phyloP scores from a whole-genome alignment of 805 yeast species.

The Candida montana region DNA sequence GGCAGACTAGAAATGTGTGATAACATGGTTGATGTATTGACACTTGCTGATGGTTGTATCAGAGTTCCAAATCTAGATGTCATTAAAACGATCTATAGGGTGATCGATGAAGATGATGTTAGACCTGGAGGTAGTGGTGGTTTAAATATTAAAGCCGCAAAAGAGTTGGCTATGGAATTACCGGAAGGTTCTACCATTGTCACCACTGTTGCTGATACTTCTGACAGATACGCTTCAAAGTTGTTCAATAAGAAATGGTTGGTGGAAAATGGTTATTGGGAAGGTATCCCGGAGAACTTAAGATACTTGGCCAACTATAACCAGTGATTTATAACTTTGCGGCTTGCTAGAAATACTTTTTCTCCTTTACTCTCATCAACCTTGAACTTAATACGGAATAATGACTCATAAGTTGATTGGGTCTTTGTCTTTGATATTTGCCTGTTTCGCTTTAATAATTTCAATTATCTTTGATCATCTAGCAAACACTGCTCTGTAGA shows the following conservation, averaged over 20 bases:
- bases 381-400: no score
- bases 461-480: no score
- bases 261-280: slow-evolving; percentile 19
- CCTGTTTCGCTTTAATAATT: no score
- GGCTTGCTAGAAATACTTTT: no score
- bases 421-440: no score
- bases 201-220: slow-evolving; percentile 21
- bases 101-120: slow-evolving; percentile 17
- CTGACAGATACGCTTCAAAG: slow-evolving; percentile 22
- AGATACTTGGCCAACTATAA: no score
- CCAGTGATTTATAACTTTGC: no score
- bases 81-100: slow-evolving; percentile 13
- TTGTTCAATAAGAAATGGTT: slow-evolving; percentile 19
- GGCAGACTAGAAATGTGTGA: slow-evolving; percentile 21
- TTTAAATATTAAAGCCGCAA: slow-evolving; percentile 20
- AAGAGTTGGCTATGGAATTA: slow-evolving; percentile 15
- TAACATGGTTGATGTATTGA: slow-evolving; percentile 16
- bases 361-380: no score
- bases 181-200: slow-evolving; percentile 24
- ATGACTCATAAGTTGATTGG: no score
- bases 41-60: slow-evolving; percentile 14
- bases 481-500: no score
- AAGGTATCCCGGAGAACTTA: slow-evolving; percentile 16
- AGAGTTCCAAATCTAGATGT: slow-evolving; percentile 17
- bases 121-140: slow-evolving; percentile 23